Evolutionary conservation across 2,329 filamentous ascomycete species (phyloP), one percentile per base, ranked within the genome.

Genomic region (Verticillium nonalfalfae): DNA sequence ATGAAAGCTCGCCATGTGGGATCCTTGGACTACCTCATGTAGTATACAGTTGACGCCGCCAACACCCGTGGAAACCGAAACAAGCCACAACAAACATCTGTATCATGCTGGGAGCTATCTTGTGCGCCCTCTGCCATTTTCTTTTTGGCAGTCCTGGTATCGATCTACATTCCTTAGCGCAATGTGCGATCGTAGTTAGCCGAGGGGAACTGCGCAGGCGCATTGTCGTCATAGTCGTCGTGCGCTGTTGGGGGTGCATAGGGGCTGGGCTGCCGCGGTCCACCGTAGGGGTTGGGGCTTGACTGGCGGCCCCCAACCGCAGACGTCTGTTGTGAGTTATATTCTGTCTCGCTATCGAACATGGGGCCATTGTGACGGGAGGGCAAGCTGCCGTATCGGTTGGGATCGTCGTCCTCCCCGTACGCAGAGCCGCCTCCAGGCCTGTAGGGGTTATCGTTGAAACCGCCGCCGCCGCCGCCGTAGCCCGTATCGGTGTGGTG

Each of bases 171-270:
- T 18, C 18, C 57, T 60, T 58, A 63, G 26, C 59, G 59, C 59
- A 65, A 54, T 33, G 60, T 60, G 63, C 82, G 77, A 68, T 85
- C 82, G 69, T 88, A 88, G 69, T 85, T 80, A 39, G 71, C 85
- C 21, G 74, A 72, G 2, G 85, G 85, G 69, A 88, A 88, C 60
- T 81, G 79, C 21, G 75, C 81, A 0, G 83, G 81, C 62, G 71
- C 69, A 59, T 76, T 72, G 59, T 81, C 77, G 56, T 79, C 76
- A 64, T 79, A 82, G 34, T 76, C 75, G 26, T 63, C 62, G 18
- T 76, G 72, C 4, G 75, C 74, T 1, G 75, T 73, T 6, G 76
- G 76, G 7, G 74, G 74, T 50, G 71, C 75, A 65, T 76, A 82
- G n/a, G 63, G 63, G 56, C 60, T 62, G 56, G 59, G 40, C 45